phyloP scores from a whole-genome alignment of 176 grass and related monocot species.

The Carex pumila region DNA sequence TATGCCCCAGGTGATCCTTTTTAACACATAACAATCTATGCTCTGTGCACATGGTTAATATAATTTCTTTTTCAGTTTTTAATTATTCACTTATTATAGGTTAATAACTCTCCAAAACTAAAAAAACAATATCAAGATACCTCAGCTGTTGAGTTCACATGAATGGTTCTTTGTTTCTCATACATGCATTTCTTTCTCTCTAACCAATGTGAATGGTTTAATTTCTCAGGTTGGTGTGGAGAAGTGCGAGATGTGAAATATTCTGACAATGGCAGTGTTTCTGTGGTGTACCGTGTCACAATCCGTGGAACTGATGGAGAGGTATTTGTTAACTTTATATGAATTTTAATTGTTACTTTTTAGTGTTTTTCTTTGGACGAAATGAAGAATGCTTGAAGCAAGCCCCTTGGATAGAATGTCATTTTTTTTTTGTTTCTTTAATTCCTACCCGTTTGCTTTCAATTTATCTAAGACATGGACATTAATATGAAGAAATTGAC shows the following conservation, averaged over 20 bases:
- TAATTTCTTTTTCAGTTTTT: no score
- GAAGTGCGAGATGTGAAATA: slow-evolving; percentile 78
- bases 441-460: background rate
- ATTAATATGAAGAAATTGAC: background rate
- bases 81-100: background rate
- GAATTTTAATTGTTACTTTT: background rate
- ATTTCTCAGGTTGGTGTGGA: slow-evolving; percentile 66
- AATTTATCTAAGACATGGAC: background rate
- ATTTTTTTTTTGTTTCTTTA: background rate
- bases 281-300: slow-evolving; percentile 68
- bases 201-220: background rate
- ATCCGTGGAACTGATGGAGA: slow-evolving; percentile 69
- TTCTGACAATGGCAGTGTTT: slow-evolving; percentile 45
- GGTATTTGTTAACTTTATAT: slow-evolving; percentile 25
- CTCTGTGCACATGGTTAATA: background rate
- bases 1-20: slow-evolving; percentile 76
- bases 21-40: background rate
- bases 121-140: background rate
- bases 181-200: background rate
- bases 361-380: background rate
- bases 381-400: background rate
- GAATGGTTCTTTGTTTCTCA: background rate
- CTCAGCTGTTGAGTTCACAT: background rate
- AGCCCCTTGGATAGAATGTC: background rate
- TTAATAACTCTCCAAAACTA: background rate